Evolutionary conservation across 1,284 basidiomycete species (phyloP).

Genomic region (Fomitopsis betulina): DNA sequence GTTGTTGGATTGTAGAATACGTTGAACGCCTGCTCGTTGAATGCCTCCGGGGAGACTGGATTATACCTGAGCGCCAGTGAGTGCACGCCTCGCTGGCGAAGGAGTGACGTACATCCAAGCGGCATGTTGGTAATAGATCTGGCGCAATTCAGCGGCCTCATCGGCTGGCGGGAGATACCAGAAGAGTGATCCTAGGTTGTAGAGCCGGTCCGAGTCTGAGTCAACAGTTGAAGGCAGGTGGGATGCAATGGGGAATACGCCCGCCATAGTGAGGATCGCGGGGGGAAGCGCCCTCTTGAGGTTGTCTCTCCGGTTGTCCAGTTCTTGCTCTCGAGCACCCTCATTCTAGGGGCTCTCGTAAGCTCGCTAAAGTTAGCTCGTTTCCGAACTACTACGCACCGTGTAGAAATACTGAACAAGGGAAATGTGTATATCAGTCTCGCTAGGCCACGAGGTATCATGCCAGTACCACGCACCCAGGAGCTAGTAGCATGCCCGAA

Average conservation of each 20-base stretch:
- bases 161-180: slow-evolving; percentile 64
- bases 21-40: slow-evolving; percentile 59
- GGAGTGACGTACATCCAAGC: slow-evolving; percentile 63
- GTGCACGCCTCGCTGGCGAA: neutral
- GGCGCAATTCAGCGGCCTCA: slow-evolving; percentile 54
- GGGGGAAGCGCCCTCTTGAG: slow-evolving; percentile 53
- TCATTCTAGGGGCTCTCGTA: slow-evolving; percentile 43
- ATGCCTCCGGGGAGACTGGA: slow-evolving; percentile 59
- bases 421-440: neutral
- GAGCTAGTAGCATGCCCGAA: slow-evolving; percentile 73
- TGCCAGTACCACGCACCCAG: slow-evolving; percentile 44
- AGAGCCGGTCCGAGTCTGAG: slow-evolving; percentile 33
- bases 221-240: slow-evolving; percentile 36
- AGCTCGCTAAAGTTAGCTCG: slow-evolving; percentile 7
- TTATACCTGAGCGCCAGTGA: slow-evolving; percentile 54
- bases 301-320: slow-evolving; percentile 42
- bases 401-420: slow-evolving; percentile 64
- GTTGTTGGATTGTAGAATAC: slow-evolving; percentile 55
- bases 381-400: slow-evolving; percentile 31
- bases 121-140: slow-evolving; percentile 63
- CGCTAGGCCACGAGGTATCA: slow-evolving; percentile 3
- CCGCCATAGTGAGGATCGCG: slow-evolving; percentile 58
- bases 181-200: slow-evolving; percentile 51
- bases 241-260: slow-evolving; percentile 61
- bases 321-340: slow-evolving; percentile 47